Percentiles rank a stretch among this genome's conserved stretches.
phyloP scores from a whole-genome alignment of 208 protist species.

The Trypanosoma grayi region DNA sequence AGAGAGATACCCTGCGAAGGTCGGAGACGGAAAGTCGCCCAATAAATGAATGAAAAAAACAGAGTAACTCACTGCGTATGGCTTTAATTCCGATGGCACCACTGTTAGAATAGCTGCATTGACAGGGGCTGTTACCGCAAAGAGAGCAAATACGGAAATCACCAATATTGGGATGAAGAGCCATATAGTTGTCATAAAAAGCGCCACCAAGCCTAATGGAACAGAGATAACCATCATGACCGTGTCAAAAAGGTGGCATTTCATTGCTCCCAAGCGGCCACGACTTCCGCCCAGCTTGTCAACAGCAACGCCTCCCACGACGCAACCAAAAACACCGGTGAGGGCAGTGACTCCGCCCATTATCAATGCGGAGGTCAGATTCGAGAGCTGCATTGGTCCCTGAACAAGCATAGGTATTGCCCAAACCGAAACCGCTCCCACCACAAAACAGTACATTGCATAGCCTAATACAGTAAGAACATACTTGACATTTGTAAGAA shows the following conservation, averaged over 20 bases:
- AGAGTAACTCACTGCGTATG: conserved; percentile 82
- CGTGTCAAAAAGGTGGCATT: conserved; percentile 56
- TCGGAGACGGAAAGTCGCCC: conserved; percentile 89
- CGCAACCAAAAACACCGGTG: conserved; percentile 64
- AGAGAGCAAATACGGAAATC: conserved; percentile 55
- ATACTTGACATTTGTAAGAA: conserved; percentile 64
- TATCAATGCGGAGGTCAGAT: conserved; percentile 34
- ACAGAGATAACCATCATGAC: conserved; percentile 48
- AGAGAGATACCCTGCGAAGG: conserved; percentile 62
- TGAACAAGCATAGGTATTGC: conserved; percentile 72
- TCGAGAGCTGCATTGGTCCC: conserved; percentile 50
- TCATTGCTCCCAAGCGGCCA: conserved; percentile 35
- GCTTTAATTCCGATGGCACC: conserved; percentile 57
- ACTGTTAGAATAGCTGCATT: conserved; percentile 71
- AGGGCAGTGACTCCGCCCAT: conserved; percentile 63
- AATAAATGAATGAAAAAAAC: conserved; percentile 87
- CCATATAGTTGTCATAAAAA: conserved; percentile 28
- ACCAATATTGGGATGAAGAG: conserved; percentile 42
- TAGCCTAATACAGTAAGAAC: conserved; percentile 71
- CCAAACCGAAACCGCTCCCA: conserved; percentile 79
- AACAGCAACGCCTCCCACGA: conserved; percentile 55
- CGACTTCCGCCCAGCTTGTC: conserved; percentile 67
- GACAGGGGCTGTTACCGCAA: conserved; percentile 75
- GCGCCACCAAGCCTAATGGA: conserved; percentile 40
- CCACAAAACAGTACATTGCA: conserved; percentile 84